These are phyloP conservation scores for Suzukiozyma palmioleophila DNA, from an alignment of 1,139 yeast genomes.

Conservation along the genomic window DNA sequence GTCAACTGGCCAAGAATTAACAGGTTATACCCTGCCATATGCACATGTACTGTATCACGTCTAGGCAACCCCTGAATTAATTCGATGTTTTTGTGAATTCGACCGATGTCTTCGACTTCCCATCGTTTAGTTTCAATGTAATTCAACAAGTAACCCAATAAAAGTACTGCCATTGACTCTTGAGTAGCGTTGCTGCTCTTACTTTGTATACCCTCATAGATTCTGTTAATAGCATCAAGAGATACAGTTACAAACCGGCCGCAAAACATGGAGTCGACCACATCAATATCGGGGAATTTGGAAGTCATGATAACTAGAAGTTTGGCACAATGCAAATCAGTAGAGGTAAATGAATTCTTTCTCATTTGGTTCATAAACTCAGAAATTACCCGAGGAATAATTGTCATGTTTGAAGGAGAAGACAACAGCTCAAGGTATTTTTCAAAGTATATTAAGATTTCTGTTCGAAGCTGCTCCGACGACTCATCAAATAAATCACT, in stretches of 20 bases:
- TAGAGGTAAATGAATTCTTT: background rate
- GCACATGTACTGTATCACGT: slow-evolving; percentile 6
- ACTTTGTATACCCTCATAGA: background rate
- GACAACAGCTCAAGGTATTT: background rate
- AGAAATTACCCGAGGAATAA: background rate
- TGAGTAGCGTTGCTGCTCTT: background rate
- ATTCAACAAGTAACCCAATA: slow-evolving; percentile 12
- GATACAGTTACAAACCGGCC: background rate
- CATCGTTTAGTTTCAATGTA: slow-evolving; percentile 4
- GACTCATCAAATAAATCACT: background rate
- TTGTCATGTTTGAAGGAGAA: background rate
- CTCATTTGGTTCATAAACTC: background rate
- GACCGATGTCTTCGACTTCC: slow-evolving; percentile 5
- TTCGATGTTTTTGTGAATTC: slow-evolving; percentile 7
- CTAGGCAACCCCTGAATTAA: slow-evolving; percentile 3
- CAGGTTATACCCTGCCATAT: slow-evolving; percentile 14
- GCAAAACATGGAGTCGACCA: background rate
- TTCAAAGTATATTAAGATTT: slow-evolving; percentile 2
- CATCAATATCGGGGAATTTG: slow-evolving; percentile 2
- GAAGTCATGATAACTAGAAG: slow-evolving; percentile 8
- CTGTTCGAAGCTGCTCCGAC: background rate
- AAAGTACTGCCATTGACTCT: slow-evolving; percentile 3
- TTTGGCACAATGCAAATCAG: slow-evolving; percentile 5
- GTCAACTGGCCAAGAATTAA: slow-evolving; percentile 11
- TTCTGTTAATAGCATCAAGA: background rate